Evolutionary conservation across 1,284 basidiomycete species (phyloP).

Genomic region (Microbotryum saponariae): DNA sequence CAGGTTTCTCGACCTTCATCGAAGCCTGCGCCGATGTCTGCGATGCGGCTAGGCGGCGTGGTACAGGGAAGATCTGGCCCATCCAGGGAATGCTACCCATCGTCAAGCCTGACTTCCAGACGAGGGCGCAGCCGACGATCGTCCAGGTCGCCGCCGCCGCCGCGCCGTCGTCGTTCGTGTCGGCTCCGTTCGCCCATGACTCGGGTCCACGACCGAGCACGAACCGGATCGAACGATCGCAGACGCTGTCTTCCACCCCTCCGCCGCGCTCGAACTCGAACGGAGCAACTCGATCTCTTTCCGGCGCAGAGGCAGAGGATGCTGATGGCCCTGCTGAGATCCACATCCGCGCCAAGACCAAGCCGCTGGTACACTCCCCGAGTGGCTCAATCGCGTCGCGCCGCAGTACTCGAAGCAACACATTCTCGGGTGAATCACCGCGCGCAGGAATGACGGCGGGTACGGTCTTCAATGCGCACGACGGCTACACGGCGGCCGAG

Average conservation of each 20-base stretch:
- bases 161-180: too few relatives aligned
- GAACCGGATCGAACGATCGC: too few relatives aligned
- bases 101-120: conserved; percentile 7
- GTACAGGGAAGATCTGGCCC: conserved; percentile 19
- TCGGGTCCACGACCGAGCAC: too few relatives aligned
- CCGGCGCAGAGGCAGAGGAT: too few relatives aligned
- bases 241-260: too few relatives aligned
- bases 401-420: conserved; percentile 19
- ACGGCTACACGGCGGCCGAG: conserved; percentile 2
- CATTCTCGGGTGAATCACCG: conserved; percentile 14
- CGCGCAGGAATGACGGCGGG: neutral
- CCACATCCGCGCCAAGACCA: too few relatives aligned
- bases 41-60: conserved; percentile 18
- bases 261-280: too few relatives aligned
- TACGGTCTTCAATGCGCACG: too few relatives aligned
- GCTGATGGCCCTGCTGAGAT: too few relatives aligned
- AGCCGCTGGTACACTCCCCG: neutral
- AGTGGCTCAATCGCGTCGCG: conserved; percentile 9
- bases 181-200: too few relatives aligned
- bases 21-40: conserved; percentile 21
- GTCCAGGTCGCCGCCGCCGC: neutral
- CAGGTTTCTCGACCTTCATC: conserved; percentile 13
- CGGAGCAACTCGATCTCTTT: too few relatives aligned
- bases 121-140: neutral
- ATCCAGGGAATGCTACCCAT: conserved; percentile 19